A percentile compares a stretch with the other conserved stretches of the same genome.
Conservation (phyloP, 345 rosid species). For the Moricandia moricandioides region DNA sequence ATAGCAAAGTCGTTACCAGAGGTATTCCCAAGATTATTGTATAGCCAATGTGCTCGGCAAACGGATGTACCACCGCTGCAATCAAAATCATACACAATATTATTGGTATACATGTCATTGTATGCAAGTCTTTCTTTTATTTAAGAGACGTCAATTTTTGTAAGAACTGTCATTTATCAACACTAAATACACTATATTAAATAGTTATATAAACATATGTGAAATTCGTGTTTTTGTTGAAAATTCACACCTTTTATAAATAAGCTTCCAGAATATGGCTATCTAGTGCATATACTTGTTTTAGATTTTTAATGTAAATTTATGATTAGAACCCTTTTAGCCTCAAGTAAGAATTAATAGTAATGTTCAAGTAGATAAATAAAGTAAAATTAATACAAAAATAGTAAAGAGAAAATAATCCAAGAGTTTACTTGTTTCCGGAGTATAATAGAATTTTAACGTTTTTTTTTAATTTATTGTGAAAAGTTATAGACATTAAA, state of each 20-base stretch:
- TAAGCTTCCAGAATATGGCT: background rate
- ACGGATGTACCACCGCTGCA: slow-evolving; percentile 87
- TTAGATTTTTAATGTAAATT: background rate
- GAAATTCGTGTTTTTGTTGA: background rate
- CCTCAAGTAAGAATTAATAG: background rate
- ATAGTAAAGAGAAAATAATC: background rate
- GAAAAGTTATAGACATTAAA: background rate
- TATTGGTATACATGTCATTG: background rate
- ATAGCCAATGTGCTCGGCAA: slow-evolving; percentile 64
- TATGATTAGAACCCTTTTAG: background rate
- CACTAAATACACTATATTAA: background rate
- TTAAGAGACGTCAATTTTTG: background rate
- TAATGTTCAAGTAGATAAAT: background rate
- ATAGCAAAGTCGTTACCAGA: slow-evolving; percentile 9
- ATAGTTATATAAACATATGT: background rate
- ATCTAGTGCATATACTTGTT: background rate
- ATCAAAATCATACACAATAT: background rate
- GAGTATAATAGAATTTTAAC: background rate
- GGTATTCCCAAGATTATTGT: slow-evolving; percentile 54
- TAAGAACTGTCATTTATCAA: background rate
- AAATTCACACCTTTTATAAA: background rate
- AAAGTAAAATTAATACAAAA: background rate
- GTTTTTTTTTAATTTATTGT: background rate
- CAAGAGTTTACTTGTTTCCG: background rate
- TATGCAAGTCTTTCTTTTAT: background rate